These are phyloP conservation scores for Ascobolus immersus DNA, from an alignment of 495 filamentous ascomycete species.

Conservation along the genomic window DNA sequence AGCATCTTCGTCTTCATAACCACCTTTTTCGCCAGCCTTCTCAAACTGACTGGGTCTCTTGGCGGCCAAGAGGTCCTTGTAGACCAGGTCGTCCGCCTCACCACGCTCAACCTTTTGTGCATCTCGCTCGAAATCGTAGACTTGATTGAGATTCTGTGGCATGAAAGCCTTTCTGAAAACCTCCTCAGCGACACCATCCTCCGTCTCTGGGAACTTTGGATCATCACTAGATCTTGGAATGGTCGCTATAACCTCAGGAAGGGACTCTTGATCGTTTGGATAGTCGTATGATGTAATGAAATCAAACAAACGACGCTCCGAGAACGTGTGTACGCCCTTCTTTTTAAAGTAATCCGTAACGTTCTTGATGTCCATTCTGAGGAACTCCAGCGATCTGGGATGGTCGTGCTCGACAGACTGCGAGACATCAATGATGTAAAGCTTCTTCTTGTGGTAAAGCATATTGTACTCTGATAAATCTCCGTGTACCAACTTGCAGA, in stretches of 20 bases:
- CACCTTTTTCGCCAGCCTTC: conserved; percentile 5
- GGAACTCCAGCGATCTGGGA: conserved; percentile 67
- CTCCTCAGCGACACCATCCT: conserved; percentile 18
- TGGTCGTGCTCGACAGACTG: conserved; percentile 94
- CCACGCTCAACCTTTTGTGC: conserved; percentile 48
- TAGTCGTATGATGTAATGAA: conserved; percentile 44
- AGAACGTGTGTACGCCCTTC: conserved; percentile 51
- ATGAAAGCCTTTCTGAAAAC: conserved; percentile 92
- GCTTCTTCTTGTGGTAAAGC: conserved; percentile 55
- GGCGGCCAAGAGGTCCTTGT: conserved; percentile 51
- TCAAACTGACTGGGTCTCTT: conserved; percentile 29
- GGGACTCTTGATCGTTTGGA: conserved; percentile 22
- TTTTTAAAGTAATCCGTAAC: conserved; percentile 70
- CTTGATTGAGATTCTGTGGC: conserved; percentile 75
- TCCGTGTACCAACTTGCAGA: conserved; percentile 73
- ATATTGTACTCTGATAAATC: conserved; percentile 96
- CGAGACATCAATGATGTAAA: conserved; percentile 91
- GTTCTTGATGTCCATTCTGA: conserved; percentile 96
- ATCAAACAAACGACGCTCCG: conserved; percentile 48
- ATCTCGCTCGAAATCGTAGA: conserved; percentile 87
- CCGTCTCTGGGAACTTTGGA: conserved; percentile 11
- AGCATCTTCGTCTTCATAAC: background rate
- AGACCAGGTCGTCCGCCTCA: conserved; percentile 46
- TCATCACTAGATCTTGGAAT: background rate
- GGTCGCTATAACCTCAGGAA: background rate